Evolutionary conservation across 2,329 filamentous ascomycete genomes (phyloP).

Genomic region (Pyrenophora teres): DNA sequence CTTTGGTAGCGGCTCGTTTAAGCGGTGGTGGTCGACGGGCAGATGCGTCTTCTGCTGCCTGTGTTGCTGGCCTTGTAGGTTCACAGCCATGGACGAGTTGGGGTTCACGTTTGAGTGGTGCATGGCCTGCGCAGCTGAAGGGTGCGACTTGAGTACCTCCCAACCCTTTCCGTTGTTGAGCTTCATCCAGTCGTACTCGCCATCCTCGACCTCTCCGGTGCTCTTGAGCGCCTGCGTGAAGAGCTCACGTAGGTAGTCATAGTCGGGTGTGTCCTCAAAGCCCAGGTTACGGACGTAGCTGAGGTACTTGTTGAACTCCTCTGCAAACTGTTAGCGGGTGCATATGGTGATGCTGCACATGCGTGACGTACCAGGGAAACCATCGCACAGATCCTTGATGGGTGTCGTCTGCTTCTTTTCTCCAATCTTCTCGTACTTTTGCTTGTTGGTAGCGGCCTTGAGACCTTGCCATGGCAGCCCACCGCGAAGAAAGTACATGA

Average conservation of each 20-base stretch:
- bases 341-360: background rate
- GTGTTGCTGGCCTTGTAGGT: conserved; percentile 76
- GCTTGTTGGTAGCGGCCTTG: conserved; percentile 77
- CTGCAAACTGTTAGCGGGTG: conserved; percentile 51
- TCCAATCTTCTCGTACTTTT: conserved; percentile 99
- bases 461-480: conserved; percentile 71
- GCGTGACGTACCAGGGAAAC: conserved; percentile 71
- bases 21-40: conserved; percentile 50
- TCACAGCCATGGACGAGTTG: conserved; percentile 79
- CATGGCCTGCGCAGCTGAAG: conserved; percentile 70
- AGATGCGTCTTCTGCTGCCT: conserved; percentile 60
- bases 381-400: conserved; percentile 95
- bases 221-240: conserved; percentile 97
- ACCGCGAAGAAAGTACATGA: conserved; percentile 71
- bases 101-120: conserved; percentile 79
- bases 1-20: conserved; percentile 58
- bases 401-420: conserved; percentile 99
- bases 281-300: conserved; percentile 97
- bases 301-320: conserved; percentile 97
- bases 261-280: conserved; percentile 97
- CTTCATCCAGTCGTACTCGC: conserved; percentile 99
- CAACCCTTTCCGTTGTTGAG: conserved; percentile 90
- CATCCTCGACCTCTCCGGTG: conserved; percentile 91
- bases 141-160: conserved; percentile 76
- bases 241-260: conserved; percentile 94